phyloP scores from a whole-genome alignment of 2,329 filamentous ascomycete species.

The Colletotrichum costaricense region DNA sequence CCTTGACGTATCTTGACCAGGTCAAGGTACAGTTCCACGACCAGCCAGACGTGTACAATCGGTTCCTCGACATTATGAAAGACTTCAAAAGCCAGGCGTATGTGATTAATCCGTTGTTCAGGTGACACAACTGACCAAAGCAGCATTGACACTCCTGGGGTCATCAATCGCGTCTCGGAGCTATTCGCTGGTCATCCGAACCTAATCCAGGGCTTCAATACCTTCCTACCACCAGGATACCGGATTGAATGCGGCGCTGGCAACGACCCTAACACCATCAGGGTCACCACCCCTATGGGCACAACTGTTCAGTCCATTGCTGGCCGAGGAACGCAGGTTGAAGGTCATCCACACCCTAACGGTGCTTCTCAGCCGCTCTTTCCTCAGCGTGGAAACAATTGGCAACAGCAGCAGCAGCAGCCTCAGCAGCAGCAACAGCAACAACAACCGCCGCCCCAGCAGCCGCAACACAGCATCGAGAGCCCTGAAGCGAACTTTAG shows the following conservation, averaged over 20 bases:
- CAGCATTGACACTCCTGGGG: conserved; percentile 94
- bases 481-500: conserved; percentile 73
- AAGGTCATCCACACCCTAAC: conserved; percentile 50
- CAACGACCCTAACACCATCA: conserved; percentile 94
- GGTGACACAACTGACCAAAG: conserved; percentile 42
- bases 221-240: conserved; percentile 94
- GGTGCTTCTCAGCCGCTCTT: conserved; percentile 57
- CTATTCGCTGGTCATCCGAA: conserved; percentile 96
- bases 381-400: conserved; percentile 60
- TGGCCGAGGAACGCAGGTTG: conserved; percentile 59
- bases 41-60: conserved; percentile 96
- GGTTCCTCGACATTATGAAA: conserved; percentile 99
- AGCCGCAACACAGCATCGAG: conserved; percentile 69
- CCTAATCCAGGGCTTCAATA: conserved; percentile 97
- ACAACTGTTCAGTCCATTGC: conserved; percentile 92
- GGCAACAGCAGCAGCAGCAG: conserved; percentile 56
- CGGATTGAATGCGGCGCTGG: conserved; percentile 95
- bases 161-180: conserved; percentile 95
- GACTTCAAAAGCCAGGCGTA: conserved; percentile 98
- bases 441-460: conserved; percentile 44
- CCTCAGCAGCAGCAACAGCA: conserved; percentile 1
- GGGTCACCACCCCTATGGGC: conserved; percentile 97
- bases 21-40: conserved; percentile 98
- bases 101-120: conserved; percentile 49
- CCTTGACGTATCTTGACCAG: conserved; percentile 95